phyloP scores from a whole-genome alignment of 1,139 yeast genomes.

The Candida tetrigidarum region DNA sequence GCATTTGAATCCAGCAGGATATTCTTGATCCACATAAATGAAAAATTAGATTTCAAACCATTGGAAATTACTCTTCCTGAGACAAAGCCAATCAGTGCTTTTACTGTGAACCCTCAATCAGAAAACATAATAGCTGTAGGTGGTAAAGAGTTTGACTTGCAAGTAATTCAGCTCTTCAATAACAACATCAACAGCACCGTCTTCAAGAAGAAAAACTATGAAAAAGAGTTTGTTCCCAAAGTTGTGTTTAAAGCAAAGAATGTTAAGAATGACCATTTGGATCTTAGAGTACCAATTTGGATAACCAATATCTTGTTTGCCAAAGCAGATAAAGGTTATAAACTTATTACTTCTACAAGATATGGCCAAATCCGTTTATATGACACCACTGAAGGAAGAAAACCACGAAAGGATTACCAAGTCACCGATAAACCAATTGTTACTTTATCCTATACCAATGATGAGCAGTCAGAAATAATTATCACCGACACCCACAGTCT shows the following conservation, averaged over 20 bases:
- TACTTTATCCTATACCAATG: constrained; percentile 37
- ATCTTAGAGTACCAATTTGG: constrained; percentile 73
- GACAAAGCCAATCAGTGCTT: constrained; percentile 50
- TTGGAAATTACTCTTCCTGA: constrained; percentile 31
- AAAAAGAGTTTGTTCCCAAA: constrained; percentile 25
- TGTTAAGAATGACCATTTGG: constrained; percentile 68
- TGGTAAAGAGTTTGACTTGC: constrained; percentile 73
- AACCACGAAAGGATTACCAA: constrained; percentile 57
- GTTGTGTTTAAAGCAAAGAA: constrained; percentile 61
- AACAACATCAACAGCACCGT: constrained; percentile 23
- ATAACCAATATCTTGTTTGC: constrained; percentile 52
- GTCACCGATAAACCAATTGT: constrained; percentile 53
- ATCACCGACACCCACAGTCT: constrained; percentile 61
- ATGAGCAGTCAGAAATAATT: constrained; percentile 43
- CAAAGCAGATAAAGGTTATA: constrained; percentile 31
- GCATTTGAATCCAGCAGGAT: constrained; percentile 55
- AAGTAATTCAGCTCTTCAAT: constrained; percentile 48
- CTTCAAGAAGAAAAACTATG: constrained; percentile 20
- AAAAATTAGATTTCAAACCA: constrained; percentile 35
- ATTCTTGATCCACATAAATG: constrained; percentile 41
- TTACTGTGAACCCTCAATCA: constrained; percentile 47
- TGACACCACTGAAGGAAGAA: constrained; percentile 60
- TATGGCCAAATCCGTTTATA: constrained; percentile 72
- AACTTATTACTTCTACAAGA: constrained; percentile 65
- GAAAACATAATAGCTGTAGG: constrained; percentile 66